Conservation (phyloP, 441 rosid genomes). For the Pelargonium citronellum region DNA sequence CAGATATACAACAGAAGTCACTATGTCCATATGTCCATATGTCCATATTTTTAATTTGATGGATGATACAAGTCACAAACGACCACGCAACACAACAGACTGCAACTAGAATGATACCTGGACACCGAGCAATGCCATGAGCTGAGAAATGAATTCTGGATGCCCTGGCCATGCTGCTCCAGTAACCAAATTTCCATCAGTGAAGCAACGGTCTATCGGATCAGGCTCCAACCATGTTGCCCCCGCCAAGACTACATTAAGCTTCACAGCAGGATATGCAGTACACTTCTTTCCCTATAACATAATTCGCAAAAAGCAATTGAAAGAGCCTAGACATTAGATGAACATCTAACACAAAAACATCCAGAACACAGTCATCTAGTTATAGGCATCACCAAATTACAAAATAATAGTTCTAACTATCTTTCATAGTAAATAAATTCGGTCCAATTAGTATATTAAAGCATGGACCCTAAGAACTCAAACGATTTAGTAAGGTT, state of each 20-base stretch:
- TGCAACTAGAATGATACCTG: slow-evolving; percentile 37
- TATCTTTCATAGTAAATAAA: too few species aligned
- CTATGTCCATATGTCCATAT: too few species aligned
- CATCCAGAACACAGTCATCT: not conserved
- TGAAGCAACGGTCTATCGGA: slow-evolving; percentile 71
- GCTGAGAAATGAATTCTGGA: slow-evolving; percentile 67
- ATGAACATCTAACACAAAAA: too few species aligned
- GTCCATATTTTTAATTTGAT: too few species aligned
- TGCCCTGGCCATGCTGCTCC: slow-evolving; percentile 97
- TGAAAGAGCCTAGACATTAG: not conserved
- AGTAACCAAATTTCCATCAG: slow-evolving; percentile 78
- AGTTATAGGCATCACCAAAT: not conserved
- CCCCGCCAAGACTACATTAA: slow-evolving; percentile 60
- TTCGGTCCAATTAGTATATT: too few species aligned
- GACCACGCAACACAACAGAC: too few species aligned
- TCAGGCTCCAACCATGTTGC: slow-evolving; percentile 85
- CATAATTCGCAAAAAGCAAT: not conserved
- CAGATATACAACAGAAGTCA: too few species aligned
- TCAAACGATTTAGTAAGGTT: too few species aligned
- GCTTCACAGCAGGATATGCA: slow-evolving; percentile 87
- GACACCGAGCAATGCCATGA: slow-evolving; percentile 62
- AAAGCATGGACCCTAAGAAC: too few species aligned
- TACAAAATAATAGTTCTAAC: not conserved
- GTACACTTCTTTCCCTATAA: slow-evolving; percentile 79
- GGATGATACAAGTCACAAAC: too few species aligned